Evolutionary conservation across 1,284 basidiomycete species (phyloP), one percentile per base, ranked within the genome.

Genomic region (Cystobasidiaceae sp.): DNA sequence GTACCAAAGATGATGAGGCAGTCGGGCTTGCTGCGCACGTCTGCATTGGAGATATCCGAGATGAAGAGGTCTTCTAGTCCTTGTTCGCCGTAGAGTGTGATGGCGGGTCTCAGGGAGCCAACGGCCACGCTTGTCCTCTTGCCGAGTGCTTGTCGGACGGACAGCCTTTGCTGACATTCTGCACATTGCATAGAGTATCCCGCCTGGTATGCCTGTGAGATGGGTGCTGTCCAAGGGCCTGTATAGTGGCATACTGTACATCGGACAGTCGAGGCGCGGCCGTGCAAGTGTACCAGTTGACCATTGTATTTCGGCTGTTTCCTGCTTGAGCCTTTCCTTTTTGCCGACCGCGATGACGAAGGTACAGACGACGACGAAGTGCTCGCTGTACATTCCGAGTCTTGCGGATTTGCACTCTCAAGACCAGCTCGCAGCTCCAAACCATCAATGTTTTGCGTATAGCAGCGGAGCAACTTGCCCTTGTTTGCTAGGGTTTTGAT

Each of bases 391-490:
- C 27, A 25, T 8, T 37, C 11, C 28, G 37, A 48, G 39, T 32
- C 43, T 30, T 2, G 84, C 83, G 67, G 68, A 67, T 21, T 81
- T 84, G 43, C 86, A 81, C 30, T 44, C 34, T 82, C 75, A 6
- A 97, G 81, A 0, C 93, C 93, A 1, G 85, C 85, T 60, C 83
- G 82, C 71, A 87, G 86, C 76, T 97, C 93, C 21, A 97, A 79
- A 5, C 90, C 92, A 77, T 97, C 93, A 55, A 97, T 93, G 74
- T 96, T 97, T 77, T 96, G 93, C 0, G 93, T 96, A 76, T 97
- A 97, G 2, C 86, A 89, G 58, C 93, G 84, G 30, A 94, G 78
- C 0, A 97, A 80, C 74, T 88, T 91, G 62, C 88, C 87, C 77
- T 93, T 92, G 15, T 81, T 77, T 71, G 94, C 88, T 0, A 97